These are phyloP conservation scores for Sphaerosporella brunnea DNA, from an alignment of 495 filamentous ascomycete species.

Conservation along the genomic window DNA sequence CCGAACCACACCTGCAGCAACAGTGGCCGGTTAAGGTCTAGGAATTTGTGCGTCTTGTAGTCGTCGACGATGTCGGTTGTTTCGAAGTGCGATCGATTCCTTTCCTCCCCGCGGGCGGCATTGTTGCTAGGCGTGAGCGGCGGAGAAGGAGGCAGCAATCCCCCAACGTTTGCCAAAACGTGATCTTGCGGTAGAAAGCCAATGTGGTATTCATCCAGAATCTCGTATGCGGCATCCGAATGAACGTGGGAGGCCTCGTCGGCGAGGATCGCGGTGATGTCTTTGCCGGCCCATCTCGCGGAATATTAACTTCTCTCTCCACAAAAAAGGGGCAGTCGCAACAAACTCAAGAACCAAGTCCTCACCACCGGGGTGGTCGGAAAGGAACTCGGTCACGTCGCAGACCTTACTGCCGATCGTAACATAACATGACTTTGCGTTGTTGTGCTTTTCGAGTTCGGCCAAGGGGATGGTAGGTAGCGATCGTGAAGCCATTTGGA, in stretches of 20 bases:
- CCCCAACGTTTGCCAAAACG: neutral
- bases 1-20: constrained; percentile 78
- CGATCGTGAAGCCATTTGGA: constrained; percentile 23
- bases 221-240: constrained; percentile 80
- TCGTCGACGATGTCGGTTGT: constrained; percentile 62
- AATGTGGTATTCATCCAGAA: constrained; percentile 66
- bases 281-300: constrained; percentile 52
- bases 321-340: neutral
- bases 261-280: constrained; percentile 63
- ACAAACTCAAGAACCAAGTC: constrained; percentile 63
- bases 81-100: constrained; percentile 65
- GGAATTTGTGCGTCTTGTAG: constrained; percentile 75
- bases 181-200: constrained; percentile 43
- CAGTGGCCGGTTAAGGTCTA: constrained; percentile 74
- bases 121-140: constrained; percentile 33
- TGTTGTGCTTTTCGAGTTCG: constrained; percentile 69
- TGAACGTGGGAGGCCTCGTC: constrained; percentile 73
- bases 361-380: constrained; percentile 76
- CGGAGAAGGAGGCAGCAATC: constrained; percentile 17
- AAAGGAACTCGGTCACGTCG: constrained; percentile 79
- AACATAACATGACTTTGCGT: constrained; percentile 75
- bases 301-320: neutral
- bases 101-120: constrained; percentile 66
- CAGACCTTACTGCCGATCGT: constrained; percentile 78
- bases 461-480: constrained; percentile 61